Conservation (phyloP, 2,329 filamentous ascomycete genomes). For the Xylariaceae sp. region DNA sequence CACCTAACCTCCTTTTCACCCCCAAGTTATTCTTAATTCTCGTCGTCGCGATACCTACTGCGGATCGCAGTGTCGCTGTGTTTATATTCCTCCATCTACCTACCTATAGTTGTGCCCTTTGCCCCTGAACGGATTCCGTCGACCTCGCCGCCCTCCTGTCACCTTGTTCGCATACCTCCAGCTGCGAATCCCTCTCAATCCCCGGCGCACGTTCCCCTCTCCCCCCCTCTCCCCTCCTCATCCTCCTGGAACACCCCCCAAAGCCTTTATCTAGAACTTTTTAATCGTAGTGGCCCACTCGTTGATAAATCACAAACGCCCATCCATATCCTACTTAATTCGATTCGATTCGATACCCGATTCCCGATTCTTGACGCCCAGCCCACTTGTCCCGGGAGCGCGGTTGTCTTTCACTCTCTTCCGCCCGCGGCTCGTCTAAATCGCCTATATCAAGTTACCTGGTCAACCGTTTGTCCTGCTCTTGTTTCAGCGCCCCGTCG, state of each 20-base stretch:
- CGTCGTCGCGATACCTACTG: not conserved
- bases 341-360: not conserved
- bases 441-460: not conserved
- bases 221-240: not conserved
- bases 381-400: constrained; percentile 7
- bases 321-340: not conserved
- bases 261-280: not conserved
- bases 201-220: not conserved
- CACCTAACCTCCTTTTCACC: not conserved
- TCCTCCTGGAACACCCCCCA: not conserved
- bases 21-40: not conserved
- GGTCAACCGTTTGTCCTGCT: constrained; percentile 3
- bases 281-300: constrained; percentile 12
- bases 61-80: not conserved
- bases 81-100: not conserved
- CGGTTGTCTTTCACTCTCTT: constrained; percentile 1
- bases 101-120: not conserved
- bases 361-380: not conserved
- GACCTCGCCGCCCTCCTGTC: not conserved
- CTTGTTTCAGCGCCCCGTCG: constrained; percentile 3
- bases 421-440: constrained; percentile 3
- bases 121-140: not conserved
- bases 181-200: not conserved
- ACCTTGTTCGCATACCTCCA: not conserved
- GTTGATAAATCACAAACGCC: constrained; percentile 3